A percentile compares a stretch with the other conserved stretches of the same genome.
These are phyloP conservation scores for Lathyrus sativus DNA, from an alignment of 306 rosid genomes.

Conservation along the genomic window DNA sequence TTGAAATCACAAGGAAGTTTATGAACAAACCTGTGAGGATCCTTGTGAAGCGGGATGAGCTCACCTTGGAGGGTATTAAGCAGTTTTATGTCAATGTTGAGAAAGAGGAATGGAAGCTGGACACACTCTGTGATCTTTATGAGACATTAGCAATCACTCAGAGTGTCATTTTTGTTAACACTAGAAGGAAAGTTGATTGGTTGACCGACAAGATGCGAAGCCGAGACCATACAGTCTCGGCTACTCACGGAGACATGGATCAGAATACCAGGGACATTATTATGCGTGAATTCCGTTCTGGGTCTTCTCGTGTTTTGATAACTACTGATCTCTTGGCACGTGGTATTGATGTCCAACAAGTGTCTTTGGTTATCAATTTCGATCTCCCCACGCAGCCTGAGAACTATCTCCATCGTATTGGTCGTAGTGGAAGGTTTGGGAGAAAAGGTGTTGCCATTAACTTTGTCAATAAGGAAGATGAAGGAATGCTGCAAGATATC, in stretches of 20 bases:
- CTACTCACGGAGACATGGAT: constrained; percentile 93
- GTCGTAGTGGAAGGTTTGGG: constrained; percentile 87
- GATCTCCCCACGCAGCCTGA: constrained; percentile 90
- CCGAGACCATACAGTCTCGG: constrained; percentile 84
- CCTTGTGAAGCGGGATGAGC: constrained; percentile 88
- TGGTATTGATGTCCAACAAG: constrained; percentile 86
- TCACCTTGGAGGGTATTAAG: constrained; percentile 80
- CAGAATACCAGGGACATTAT: constrained; percentile 84
- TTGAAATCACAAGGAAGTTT: constrained; percentile 80
- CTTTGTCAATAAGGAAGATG: constrained; percentile 67
- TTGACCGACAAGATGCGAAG: constrained; percentile 83
- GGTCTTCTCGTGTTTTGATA: constrained; percentile 76
- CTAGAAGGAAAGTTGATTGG: constrained; percentile 92
- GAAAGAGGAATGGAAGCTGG: constrained; percentile 79
- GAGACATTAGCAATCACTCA: constrained; percentile 82
- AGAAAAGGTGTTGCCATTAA: constrained; percentile 89
- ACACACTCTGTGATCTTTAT: constrained; percentile 74
- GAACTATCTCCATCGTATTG: constrained; percentile 85
- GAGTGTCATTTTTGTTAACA: constrained; percentile 81
- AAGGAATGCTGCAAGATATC: constrained; percentile 69
- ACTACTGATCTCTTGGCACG: constrained; percentile 85
- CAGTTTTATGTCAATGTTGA: constrained; percentile 78
- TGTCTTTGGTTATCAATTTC: constrained; percentile 74
- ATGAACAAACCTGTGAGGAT: constrained; percentile 90
- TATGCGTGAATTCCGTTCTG: constrained; percentile 88